Evolutionary conservation across 2,329 filamentous ascomycete genomes (phyloP).

Genomic region (Cercospora citrullina): DNA sequence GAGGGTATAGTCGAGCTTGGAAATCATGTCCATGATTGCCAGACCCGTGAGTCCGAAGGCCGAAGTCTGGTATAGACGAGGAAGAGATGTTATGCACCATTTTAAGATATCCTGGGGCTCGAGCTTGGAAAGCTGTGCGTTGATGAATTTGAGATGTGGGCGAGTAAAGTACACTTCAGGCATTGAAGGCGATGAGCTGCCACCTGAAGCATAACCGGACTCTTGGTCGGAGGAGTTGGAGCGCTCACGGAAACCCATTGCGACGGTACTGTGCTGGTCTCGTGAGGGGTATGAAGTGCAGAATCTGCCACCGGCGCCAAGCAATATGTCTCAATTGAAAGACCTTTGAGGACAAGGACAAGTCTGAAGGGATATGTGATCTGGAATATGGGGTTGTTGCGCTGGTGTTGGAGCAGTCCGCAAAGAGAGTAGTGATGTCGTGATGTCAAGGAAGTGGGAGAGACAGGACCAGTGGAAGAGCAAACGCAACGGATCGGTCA

Average conservation of each 20-base stretch:
- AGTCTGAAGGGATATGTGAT: not conserved
- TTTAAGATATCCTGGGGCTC: slow-evolving; percentile 86
- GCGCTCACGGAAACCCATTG: slow-evolving; percentile 24
- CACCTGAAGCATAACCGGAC: slow-evolving; percentile 77
- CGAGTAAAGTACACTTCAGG: slow-evolving; percentile 83
- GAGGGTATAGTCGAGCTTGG: slow-evolving; percentile 66
- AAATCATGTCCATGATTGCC: slow-evolving; percentile 65
- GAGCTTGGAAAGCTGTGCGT: slow-evolving; percentile 82
- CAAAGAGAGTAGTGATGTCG: not conserved
- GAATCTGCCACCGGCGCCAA: slow-evolving; percentile 7
- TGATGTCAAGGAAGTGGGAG: not conserved
- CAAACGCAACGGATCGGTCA: not conserved
- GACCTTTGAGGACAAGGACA: not conserved
- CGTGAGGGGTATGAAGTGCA: slow-evolving; percentile 6
- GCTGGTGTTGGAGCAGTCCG: not conserved
- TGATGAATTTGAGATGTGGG: slow-evolving; percentile 85
- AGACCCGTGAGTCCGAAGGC: slow-evolving; percentile 55
- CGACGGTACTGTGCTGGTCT: not conserved
- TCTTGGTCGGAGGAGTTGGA: slow-evolving; percentile 53
- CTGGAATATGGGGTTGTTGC: not conserved
- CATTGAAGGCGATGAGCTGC: slow-evolving; percentile 62
- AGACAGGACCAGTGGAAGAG: not conserved
- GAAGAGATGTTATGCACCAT: slow-evolving; percentile 89
- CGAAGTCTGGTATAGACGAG: slow-evolving; percentile 52
- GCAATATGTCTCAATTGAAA: not conserved